phyloP scores from a whole-genome alignment of 148 eudicot species.

The Rhododendron kiyosumense region DNA sequence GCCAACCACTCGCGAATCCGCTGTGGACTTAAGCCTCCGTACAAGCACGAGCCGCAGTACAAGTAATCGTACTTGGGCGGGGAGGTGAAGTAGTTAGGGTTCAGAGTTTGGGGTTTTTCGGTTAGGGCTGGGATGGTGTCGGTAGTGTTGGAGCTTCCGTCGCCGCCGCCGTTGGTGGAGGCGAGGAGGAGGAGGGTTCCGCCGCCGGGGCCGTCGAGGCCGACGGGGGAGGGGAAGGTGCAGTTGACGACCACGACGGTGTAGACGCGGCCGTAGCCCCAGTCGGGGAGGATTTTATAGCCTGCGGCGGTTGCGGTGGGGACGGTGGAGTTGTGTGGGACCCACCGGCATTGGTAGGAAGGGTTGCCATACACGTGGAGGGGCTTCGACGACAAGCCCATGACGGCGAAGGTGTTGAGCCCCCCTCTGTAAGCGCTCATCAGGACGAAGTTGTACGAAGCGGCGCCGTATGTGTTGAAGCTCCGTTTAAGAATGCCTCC shows the following conservation, averaged over 20 bases:
- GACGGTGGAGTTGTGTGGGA: not conserved
- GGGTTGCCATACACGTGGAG: conserved; percentile 54
- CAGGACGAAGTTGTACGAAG: conserved; percentile 60
- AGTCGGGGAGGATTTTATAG: conserved; percentile 57
- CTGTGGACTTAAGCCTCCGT: conserved; percentile 59
- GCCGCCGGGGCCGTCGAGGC: conserved; percentile 33
- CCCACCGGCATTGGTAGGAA: conserved; percentile 47
- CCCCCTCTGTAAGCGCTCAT: conserved; percentile 90
- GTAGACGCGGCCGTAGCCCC: conserved; percentile 86
- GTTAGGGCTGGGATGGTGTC: conserved; percentile 36
- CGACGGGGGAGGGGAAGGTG: conserved; percentile 43
- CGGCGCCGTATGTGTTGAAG: conserved; percentile 51
- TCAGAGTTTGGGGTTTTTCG: conserved; percentile 27
- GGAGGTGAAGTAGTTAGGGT: conserved; percentile 14
- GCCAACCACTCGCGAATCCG: conserved; percentile 80
- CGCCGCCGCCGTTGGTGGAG: conserved; percentile 44
- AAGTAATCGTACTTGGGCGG: conserved; percentile 60
- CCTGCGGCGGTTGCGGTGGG: conserved; percentile 16
- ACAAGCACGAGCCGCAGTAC: conserved; percentile 68
- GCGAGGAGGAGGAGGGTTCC: conserved; percentile 32
- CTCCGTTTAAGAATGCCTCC: conserved; percentile 40
- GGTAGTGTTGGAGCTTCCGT: conserved; percentile 24
- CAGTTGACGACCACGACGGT: conserved; percentile 73
- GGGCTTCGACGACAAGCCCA: conserved; percentile 61
- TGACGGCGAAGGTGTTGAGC: conserved; percentile 45